phyloP scores from a whole-genome alignment of 306 rosid genomes.

The Adenanthera pavonina region DNA sequence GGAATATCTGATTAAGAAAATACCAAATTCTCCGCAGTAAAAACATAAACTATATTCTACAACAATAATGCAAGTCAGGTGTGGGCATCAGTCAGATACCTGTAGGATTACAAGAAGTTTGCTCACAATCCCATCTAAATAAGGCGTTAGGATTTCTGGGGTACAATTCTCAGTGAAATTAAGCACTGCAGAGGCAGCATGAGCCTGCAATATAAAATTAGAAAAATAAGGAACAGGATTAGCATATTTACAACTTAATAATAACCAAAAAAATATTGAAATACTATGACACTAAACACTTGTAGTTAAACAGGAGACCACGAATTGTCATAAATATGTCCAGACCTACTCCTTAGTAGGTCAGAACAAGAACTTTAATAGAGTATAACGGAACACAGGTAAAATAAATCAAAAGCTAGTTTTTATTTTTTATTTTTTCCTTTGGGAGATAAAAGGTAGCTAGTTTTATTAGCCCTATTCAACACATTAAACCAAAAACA shows the following conservation, averaged over 20 bases:
- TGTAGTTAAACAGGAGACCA: slow-evolving; percentile 2
- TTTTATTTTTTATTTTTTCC: not conserved
- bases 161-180: slow-evolving; percentile 80
- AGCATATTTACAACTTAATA: not conserved
- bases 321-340: not conserved
- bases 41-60: slow-evolving; percentile 6
- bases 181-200: slow-evolving; percentile 81
- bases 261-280: slow-evolving; percentile 26
- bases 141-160: slow-evolving; percentile 67
- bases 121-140: slow-evolving; percentile 76
- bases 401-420: not conserved
- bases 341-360: not conserved
- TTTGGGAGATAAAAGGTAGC: not conserved
- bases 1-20: slow-evolving; percentile 15
- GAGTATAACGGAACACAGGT: not conserved
- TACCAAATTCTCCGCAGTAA: slow-evolving; percentile 10
- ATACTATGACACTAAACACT: slow-evolving; percentile 27
- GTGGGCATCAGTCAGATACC: slow-evolving; percentile 49
- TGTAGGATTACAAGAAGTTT: slow-evolving; percentile 73
- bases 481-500: not conserved
- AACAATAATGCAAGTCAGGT: slow-evolving; percentile 10
- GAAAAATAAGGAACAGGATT: slow-evolving; percentile 20
- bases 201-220: slow-evolving; percentile 58
- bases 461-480: slow-evolving; percentile 4
- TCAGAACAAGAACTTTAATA: slow-evolving; percentile 18